phyloP scores from a whole-genome alignment of 768 basidiomycete genomes.

The Macrocybe gigantea region DNA sequence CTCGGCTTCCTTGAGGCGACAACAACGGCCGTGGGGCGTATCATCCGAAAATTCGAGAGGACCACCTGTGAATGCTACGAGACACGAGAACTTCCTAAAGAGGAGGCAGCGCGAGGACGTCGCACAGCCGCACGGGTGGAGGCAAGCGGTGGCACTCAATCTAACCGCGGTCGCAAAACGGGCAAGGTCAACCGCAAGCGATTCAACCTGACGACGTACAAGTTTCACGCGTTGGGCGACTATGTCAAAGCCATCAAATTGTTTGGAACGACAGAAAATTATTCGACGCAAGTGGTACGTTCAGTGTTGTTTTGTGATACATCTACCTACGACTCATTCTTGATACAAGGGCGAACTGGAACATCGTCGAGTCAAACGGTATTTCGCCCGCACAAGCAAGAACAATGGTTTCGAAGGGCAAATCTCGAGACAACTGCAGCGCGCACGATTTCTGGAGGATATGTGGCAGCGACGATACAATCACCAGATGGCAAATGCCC shows the following conservation, averaged over 20 bases:
- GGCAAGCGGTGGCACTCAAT: conserved; percentile 8
- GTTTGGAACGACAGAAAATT: conserved; percentile 24
- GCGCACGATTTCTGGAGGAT: conserved; percentile 7
- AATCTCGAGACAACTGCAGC: conserved; percentile 15
- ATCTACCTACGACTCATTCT: not conserved
- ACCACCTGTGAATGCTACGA: conserved; percentile 13
- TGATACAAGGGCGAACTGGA: conserved; percentile 29
- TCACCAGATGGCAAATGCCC: not conserved
- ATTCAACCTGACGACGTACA: conserved; percentile 21
- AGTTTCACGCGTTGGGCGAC: conserved; percentile 23
- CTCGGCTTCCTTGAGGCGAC: conserved; percentile 16
- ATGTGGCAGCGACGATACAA: not conserved
- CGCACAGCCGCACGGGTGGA: conserved; percentile 8
- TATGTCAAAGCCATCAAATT: conserved; percentile 14
- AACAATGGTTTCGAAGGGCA: conserved; percentile 12
- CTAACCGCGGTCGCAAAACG: conserved; percentile 4
- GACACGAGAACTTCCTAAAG: conserved; percentile 24
- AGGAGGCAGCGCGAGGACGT: conserved; percentile 18
- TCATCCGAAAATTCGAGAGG: conserved; percentile 16
- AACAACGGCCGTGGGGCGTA: conserved; percentile 20
- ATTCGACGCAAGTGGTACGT: conserved; percentile 23
- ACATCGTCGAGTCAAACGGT: conserved; percentile 27
- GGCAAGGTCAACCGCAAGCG: no score
- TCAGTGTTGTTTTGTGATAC: not conserved
- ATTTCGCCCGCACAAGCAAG: conserved; percentile 27